Conservation (phyloP, 352 stramenopile genomes). For the Discostella stelligera region DNA sequence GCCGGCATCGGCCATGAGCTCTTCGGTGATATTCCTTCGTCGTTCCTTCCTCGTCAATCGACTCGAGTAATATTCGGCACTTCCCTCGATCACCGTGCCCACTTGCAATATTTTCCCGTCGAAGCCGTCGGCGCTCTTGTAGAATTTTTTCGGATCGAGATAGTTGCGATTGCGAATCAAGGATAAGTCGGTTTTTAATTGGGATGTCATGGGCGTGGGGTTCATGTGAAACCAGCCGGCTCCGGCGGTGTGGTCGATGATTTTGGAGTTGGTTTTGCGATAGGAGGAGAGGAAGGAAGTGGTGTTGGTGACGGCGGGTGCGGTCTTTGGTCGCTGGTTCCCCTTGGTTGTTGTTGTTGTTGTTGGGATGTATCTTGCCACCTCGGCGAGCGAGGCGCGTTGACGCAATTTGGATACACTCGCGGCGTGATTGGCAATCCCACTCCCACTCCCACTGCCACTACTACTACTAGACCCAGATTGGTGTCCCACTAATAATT, state of each 20-base stretch:
- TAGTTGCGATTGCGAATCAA: constrained; percentile 93
- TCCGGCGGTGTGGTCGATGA: constrained; percentile 53
- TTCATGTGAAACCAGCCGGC: constrained; percentile 91
- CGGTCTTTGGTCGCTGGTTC: not conserved
- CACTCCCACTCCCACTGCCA: constrained; percentile 18
- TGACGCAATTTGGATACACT: not conserved
- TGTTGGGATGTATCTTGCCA: constrained; percentile 11
- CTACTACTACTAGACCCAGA: not conserved
- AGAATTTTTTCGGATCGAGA: constrained; percentile 95
- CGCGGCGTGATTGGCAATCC: constrained; percentile 23
- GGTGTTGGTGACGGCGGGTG: constrained; percentile 37
- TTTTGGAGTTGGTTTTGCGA: constrained; percentile 43
- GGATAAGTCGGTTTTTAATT: constrained; percentile 88
- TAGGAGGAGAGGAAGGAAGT: constrained; percentile 42
- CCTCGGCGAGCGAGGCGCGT: not conserved
- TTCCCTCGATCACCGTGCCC: constrained; percentile 90
- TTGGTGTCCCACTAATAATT: constrained; percentile 30
- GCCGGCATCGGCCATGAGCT: constrained; percentile 89
- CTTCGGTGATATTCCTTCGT: constrained; percentile 90
- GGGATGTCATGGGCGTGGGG: constrained; percentile 87
- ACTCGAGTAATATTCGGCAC: constrained; percentile 84
- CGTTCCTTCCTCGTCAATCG: constrained; percentile 90
- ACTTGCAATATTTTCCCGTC: constrained; percentile 86
- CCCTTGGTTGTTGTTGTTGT: not conserved
- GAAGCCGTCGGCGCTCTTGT: constrained; percentile 85